phyloP scores from a whole-genome alignment of 768 basidiomycete species.

The Candolleomyces efflorescens region DNA sequence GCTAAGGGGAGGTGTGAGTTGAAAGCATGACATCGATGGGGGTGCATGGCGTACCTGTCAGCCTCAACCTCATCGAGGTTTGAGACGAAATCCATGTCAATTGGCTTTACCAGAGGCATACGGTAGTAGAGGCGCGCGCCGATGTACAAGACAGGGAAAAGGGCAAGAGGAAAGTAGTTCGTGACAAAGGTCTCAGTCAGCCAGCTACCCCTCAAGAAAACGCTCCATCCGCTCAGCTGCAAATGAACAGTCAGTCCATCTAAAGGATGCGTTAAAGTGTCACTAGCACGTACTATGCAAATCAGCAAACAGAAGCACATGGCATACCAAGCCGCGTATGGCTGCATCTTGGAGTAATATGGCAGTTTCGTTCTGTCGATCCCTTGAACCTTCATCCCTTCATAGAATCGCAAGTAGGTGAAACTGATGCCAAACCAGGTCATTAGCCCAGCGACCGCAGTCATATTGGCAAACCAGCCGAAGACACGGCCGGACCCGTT shows the following conservation, averaged over 20 bases:
- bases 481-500: constrained; percentile 71
- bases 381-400: constrained; percentile 79
- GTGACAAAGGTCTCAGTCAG: constrained; percentile 68
- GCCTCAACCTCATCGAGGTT: constrained; percentile 70
- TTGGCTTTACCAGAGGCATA: constrained; percentile 37
- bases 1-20: constrained; percentile 19
- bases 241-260: neutral
- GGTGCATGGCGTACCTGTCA: constrained; percentile 37
- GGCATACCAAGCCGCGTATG: constrained; percentile 67
- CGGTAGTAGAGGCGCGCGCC: constrained; percentile 53
- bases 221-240: constrained; percentile 42
- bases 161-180: constrained; percentile 66
- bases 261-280: neutral
- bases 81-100: constrained; percentile 83
- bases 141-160: constrained; percentile 75
- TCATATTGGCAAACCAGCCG: constrained; percentile 76
- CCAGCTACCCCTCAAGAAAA: constrained; percentile 41
- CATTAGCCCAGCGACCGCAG: constrained; percentile 62
- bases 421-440: constrained; percentile 79
- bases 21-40: neutral
- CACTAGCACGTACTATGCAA: constrained; percentile 50
- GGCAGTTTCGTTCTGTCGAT: constrained; percentile 69
- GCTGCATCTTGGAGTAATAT: constrained; percentile 62
- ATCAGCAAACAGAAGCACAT: constrained; percentile 41
- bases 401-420: constrained; percentile 80